A percentile compares a stretch with the other conserved stretches of the same genome.
phyloP scores from a whole-genome alignment of 106 monocot species.

The Dactylorhiza incarnata region DNA sequence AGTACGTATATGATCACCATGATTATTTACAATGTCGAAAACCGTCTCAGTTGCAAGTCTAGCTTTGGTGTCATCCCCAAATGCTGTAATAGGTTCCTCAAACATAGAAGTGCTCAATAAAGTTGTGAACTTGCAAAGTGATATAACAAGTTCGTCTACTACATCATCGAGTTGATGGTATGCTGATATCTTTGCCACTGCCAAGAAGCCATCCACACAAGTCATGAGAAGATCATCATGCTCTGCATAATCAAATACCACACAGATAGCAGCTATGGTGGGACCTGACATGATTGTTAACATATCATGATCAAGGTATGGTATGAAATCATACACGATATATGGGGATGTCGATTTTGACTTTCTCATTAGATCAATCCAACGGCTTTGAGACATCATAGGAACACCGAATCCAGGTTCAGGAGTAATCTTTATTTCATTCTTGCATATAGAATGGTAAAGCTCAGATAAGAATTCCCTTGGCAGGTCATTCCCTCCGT shows the following conservation, averaged over 20 bases:
- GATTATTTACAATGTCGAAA: conserved; percentile 42
- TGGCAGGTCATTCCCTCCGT: conserved; percentile 50
- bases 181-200: conserved; percentile 49
- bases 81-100: conserved; percentile 42
- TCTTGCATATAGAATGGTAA: conserved; percentile 45
- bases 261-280: conserved; percentile 51
- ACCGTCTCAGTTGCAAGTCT: conserved; percentile 49
- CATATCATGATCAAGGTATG: conserved; percentile 54
- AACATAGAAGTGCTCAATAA: conserved; percentile 28
- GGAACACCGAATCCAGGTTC: conserved; percentile 34
- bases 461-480: conserved; percentile 49
- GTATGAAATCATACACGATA: conserved; percentile 24
- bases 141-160: conserved; percentile 43
- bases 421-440: conserved; percentile 51
- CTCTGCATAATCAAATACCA: conserved; percentile 59
- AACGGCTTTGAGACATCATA: conserved; percentile 50
- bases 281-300: conserved; percentile 55
- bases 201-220: conserved; percentile 47
- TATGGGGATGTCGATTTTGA: conserved; percentile 39
- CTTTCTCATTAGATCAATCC: conserved; percentile 49
- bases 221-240: conserved; percentile 28
- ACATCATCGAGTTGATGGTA: conserved; percentile 43
- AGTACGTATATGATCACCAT: conserved; percentile 47
- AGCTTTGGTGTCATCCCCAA: conserved; percentile 57
- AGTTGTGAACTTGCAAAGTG: conserved; percentile 52